Base-by-base conservation (phyloP, 345 rosid species). In the Populus davidiana region DNA sequence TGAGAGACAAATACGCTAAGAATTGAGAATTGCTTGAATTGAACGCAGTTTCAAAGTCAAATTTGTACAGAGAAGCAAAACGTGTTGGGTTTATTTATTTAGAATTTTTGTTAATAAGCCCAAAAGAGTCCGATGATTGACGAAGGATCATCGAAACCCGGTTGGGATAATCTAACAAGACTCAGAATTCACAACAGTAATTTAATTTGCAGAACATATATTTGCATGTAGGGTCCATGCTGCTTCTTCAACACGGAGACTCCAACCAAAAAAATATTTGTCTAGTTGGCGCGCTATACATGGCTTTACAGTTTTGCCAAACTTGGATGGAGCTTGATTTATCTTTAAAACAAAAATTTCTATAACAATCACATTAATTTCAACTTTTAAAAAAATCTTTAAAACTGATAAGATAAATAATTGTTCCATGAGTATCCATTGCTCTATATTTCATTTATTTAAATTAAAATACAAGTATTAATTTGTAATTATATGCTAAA, bases 11-110 rank as follows among this genome's bases (percentile, higher is more conserved):
- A 73, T 67, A 76, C 72, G 78, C 77, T 35, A 83, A 65, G 79
- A 75, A 80, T 72, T 70, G 25, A 56, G 74, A 25, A 87, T 29
- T 65, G 81, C 84, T 82, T 82, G 78, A 85, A 74, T 49, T 75
- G 76, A 70, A 86, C 84, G 91, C 90, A 62, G 76, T 77, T 80
- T 72, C 82, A 81, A 87, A 87, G 90, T 84, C 89, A 85, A 85
- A 79, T 29, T 44, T 52, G 27, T 27, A 69, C 75, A 73, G 67
- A 72, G 12, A 70, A 70, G 36, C 50, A 21, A 6, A 62, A 44
- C 20, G 43, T 0, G 29, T 12, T 14, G n/a, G 39, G 75, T 67
- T 67, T 36, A 14, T 67, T 67, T 67, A 5, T 16, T 21, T 7
- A 49, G 38, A 33, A 39, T 69, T 64, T 56, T 73, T 33, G 33